Evolutionary conservation across 768 basidiomycete genomes (phyloP), one percentile per base, ranked within the genome.

Genomic region (Mycena latifolia): DNA sequence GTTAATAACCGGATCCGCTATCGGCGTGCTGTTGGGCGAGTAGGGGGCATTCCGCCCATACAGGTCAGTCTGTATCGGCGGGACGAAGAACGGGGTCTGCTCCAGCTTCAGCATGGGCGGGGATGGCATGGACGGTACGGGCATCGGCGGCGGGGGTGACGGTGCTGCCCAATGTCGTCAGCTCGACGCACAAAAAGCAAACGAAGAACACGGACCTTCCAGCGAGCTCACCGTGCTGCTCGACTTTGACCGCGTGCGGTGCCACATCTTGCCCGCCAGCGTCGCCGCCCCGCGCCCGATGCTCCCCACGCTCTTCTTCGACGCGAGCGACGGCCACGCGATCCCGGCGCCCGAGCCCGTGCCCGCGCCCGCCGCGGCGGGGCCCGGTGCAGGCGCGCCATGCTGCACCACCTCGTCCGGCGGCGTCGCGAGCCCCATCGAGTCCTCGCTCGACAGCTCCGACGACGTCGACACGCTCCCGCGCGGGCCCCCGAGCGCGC

Each of bases 391-490:
- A 39, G 37, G 15, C n/a, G n/a, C n/a, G n/a, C n/a, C n/a, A n/a
- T n/a, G n/a, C n/a, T 22, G 24, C 22, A 24, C 45, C 18, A 7
- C 45, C 18, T 56, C 75, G 64, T 88, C 80, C 9, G 89, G 84
- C 29, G 90, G 90, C 22, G 88, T 90, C 8, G 82, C 77, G n/a
- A 89, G 83, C 24, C 84, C 78, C 33, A 82, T 82, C 27, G 89
- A 90, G 70, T 92, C 90, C 67, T 92, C 91, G 8, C 88, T 90
- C 0, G 90, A 92, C 59, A 89, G 76, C 68, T 88, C 86, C 2
- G 88, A 89, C 55, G 43, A 86, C 24, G 79, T 77, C 27, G 89
- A 90, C 56, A 86, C 79, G 71, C 91, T 93, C 37, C 86, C 78
- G 18, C 92, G 84, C 25, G 85, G 80, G 57, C 84, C 82, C 2